Percentiles rank a stretch among this genome's conserved stretches.
Evolutionary conservation across 257 asterid genomes (phyloP).

Genomic region (Ocimum tenuiflorum): DNA sequence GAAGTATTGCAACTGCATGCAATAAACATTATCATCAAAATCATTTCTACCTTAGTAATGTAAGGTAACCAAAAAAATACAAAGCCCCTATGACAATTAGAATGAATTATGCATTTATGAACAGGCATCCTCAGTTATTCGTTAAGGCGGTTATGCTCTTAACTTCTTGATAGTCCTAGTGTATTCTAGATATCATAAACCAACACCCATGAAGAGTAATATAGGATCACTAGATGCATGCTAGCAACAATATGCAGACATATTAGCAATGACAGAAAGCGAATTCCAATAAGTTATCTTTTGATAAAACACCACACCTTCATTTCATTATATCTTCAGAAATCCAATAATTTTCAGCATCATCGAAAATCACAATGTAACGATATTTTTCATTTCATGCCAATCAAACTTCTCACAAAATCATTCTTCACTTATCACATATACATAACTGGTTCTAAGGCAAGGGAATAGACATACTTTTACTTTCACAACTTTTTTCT

Average conservation of each 20-base stretch:
- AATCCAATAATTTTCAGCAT: not conserved
- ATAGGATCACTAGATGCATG: not conserved
- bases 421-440: no score
- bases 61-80: not conserved
- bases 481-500: no score
- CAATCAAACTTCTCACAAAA: no score
- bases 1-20: constrained; percentile 69
- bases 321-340: not conserved
- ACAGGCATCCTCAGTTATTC: not conserved
- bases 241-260: not conserved
- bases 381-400: no score
- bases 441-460: no score
- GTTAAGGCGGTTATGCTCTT: not conserved
- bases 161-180: not conserved
- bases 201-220: not conserved
- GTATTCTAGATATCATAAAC: not conserved
- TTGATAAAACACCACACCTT: no score
- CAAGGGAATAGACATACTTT: no score
- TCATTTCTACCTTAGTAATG: not conserved
- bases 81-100: not conserved
- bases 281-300: no score
- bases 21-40: constrained; percentile 17
- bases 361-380: not conserved
- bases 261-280: not conserved
- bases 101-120: not conserved